These are phyloP conservation scores for Dactylonectria macrodidyma DNA, from an alignment of 2,329 filamentous ascomycete species.

Conservation along the genomic window DNA sequence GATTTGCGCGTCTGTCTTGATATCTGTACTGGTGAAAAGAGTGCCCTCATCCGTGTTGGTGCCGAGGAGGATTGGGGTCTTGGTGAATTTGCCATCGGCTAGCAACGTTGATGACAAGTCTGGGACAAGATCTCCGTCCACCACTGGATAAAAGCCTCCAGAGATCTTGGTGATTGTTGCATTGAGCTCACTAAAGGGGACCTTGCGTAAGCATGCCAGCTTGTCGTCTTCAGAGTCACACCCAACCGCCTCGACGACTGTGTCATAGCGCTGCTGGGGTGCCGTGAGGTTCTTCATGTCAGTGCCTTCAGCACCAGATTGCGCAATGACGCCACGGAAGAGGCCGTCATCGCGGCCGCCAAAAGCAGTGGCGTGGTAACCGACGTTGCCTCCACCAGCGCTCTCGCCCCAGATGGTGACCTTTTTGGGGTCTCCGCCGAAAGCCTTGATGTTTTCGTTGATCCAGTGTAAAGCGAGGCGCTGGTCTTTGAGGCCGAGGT, in stretches of 20 bases:
- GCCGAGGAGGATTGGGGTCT: conserved; percentile 74
- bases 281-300: conserved; percentile 27
- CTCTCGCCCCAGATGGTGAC: conserved; percentile 63
- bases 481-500: conserved; percentile 67
- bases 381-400: conserved; percentile 65
- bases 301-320: conserved; percentile 60
- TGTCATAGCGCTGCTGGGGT: conserved; percentile 22
- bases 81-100: conserved; percentile 70
- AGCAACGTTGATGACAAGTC: conserved; percentile 66
- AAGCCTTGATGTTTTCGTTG: conserved; percentile 59
- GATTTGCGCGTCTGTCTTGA: conserved; percentile 44
- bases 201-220: conserved; percentile 49
- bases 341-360: conserved; percentile 66
- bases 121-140: conserved; percentile 58
- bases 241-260: conserved; percentile 42
- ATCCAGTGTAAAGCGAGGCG: conserved; percentile 65
- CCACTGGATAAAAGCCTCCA: conserved; percentile 37
- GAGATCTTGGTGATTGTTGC: conserved; percentile 32
- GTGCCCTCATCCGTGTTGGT: conserved; percentile 77
- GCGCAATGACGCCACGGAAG: conserved; percentile 67
- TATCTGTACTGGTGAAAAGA: conserved; percentile 64
- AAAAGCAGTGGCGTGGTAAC: conserved; percentile 56
- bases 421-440: conserved; percentile 61
- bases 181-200: conserved; percentile 41
- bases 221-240: conserved; percentile 42